Evolutionary conservation across 495 filamentous ascomycete genomes (phyloP).

Genomic region (Bombardia bombarda): DNA sequence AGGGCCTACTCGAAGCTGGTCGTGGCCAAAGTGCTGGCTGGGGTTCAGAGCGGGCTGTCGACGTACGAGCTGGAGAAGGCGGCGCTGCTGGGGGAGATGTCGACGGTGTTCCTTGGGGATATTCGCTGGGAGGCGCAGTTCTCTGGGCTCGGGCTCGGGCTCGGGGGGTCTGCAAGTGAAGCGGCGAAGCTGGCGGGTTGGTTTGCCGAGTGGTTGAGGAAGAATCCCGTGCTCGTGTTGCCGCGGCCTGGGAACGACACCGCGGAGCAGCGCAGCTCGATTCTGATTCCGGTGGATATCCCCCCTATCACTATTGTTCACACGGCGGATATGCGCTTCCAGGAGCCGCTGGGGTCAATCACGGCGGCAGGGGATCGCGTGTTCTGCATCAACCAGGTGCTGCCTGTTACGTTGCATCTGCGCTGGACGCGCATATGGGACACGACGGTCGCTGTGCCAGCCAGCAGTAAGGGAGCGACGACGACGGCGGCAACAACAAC

Average conservation of each 20-base stretch:
- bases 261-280: constrained; percentile 28
- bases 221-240: constrained; percentile 27
- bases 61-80: constrained; percentile 53
- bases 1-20: constrained; percentile 39
- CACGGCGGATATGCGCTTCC: constrained; percentile 65
- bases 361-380: constrained; percentile 25
- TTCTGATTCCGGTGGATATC: constrained; percentile 75
- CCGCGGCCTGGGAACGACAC: constrained; percentile 4
- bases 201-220: constrained; percentile 29
- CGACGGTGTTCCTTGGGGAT: constrained; percentile 29
- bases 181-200: constrained; percentile 22
- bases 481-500: too few relatives aligned
- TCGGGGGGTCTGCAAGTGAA: constrained; percentile 9
- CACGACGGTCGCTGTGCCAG: constrained; percentile 13
- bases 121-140: constrained; percentile 36
- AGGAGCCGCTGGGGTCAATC: constrained; percentile 23
- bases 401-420: constrained; percentile 63
- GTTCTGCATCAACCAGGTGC: constrained; percentile 56
- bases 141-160: constrained; percentile 29
- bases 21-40: constrained; percentile 39
- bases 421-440: constrained; percentile 77
- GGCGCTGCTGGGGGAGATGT: constrained; percentile 42
- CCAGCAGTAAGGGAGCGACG: constrained; percentile 16
- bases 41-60: constrained; percentile 44
- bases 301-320: constrained; percentile 78